Percentiles rank a stretch among this genome's conserved stretches.
Evolutionary conservation across 2,329 filamentous ascomycete species (phyloP).

Genomic region (Trichophyton benhamiae): DNA sequence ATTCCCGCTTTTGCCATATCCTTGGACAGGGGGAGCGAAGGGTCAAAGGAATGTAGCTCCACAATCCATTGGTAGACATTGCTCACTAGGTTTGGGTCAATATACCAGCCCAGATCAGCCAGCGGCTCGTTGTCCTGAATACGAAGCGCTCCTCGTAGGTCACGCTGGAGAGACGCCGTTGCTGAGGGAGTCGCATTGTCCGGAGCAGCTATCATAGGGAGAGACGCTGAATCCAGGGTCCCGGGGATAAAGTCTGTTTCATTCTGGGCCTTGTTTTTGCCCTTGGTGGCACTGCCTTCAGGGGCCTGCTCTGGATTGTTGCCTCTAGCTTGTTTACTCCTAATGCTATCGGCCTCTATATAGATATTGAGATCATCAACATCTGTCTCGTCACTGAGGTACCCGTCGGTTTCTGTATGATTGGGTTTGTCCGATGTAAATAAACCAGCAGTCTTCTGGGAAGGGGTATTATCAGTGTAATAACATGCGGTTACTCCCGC

Average conservation of each 20-base stretch:
- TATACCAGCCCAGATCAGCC: conserved; percentile 69
- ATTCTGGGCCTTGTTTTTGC: conserved; percentile 6
- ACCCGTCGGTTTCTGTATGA: neutral
- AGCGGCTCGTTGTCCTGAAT: conserved; percentile 50
- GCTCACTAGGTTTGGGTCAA: conserved; percentile 52
- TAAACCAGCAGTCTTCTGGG: neutral
- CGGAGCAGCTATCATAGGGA: conserved; percentile 56
- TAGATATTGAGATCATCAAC: conserved; percentile 35
- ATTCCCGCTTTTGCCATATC: conserved; percentile 57
- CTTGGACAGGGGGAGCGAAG: conserved; percentile 52
- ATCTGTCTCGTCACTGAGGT: conserved; percentile 37
- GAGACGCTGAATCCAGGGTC: conserved; percentile 45
- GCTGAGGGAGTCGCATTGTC: conserved; percentile 51
- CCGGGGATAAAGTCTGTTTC: conserved; percentile 56
- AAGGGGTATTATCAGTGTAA: too few relatives aligned
- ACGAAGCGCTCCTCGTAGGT: conserved; percentile 52
- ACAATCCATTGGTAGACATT: conserved; percentile 89
- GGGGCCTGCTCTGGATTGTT: neutral
- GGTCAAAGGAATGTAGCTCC: conserved; percentile 72
- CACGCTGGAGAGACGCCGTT: conserved; percentile 50
- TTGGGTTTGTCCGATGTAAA: neutral
- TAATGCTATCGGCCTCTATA: conserved; percentile 7
- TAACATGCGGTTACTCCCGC: too few relatives aligned
- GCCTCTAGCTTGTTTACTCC: conserved; percentile 7
- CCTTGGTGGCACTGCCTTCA: neutral